Evolutionary conservation across 2,329 filamentous ascomycete species (phyloP), one percentile per base, ranked within the genome.

Genomic region (Drechslerella stenobrocha): DNA sequence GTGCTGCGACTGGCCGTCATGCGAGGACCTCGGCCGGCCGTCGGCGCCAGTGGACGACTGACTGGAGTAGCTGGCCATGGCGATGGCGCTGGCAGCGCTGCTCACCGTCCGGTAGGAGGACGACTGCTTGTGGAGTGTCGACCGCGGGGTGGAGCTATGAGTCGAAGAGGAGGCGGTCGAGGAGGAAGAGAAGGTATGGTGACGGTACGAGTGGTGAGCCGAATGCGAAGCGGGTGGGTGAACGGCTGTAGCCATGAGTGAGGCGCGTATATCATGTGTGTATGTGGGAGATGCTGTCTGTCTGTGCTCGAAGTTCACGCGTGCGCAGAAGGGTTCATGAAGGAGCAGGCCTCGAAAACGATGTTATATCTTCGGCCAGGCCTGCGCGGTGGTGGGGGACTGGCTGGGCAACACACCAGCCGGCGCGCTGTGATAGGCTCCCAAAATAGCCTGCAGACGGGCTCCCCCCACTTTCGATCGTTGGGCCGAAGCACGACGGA

Each of bases 241-340:
- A 42, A 67, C 63, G 63, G 63, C 63, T 67, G 63, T 67, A 60
- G 63, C 63, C 63, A 67, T 67, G 63, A 50, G 61, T 30, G 34
- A 50, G 28, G 46, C 52, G 44, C 28, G 18, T 35, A 26, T 53
- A 51, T 58, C 53, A 58, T 66, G 52, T 65, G 58, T 63, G 35
- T 18, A 34, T 15, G 20, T 52, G 13, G 34, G 15, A 20, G 37
- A 4, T 18, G 7, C 4, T n/a, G 13, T 30, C 28, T 30, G 5
- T 30, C 28, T 30, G 5, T 30, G 11, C 11, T 30, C 11, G 5
- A 30, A 30, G 5, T 30, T 30, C 28, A 30, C 28, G 11, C 28
- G 28, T 30, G 5, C 28, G 28, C 11, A 30, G 11, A 30, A 30
- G 28, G 28, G 5, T 30, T 30, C 28, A 30, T 30, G 5, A 30